Evolutionary conservation across 73 alveolate species (phyloP), one percentile per base, ranked within the genome.

Genomic region (Uronychia setigera): DNA sequence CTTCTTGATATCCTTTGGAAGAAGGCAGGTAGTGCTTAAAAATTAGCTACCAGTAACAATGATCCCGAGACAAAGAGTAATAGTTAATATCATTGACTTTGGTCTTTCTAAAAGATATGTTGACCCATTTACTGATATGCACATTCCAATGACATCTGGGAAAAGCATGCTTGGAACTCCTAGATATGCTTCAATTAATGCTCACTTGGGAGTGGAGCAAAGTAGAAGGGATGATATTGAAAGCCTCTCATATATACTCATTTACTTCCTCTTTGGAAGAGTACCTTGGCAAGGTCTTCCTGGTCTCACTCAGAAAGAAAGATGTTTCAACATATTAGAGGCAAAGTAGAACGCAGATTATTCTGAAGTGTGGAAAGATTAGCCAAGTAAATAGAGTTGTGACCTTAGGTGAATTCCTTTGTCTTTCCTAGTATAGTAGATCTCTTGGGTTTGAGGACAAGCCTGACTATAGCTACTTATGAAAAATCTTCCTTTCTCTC

Each of bases 61-160:
- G 29, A 27, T 1, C 14, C 11, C 59, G 33, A 32, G 77, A 82
- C 26, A 92, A 90, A 74, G 93, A 91, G 67, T 85, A 90, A 76
- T 59, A n/a, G 84, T 97, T 30, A 94, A 94, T 93, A 80, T 97
- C 27, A 94, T 97, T 35, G 99, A 97, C 77, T 97, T 96, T 92
- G 99, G 99, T 0, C 92, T 97, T 59, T 90, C 97, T 0, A 94
- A 89, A 60, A 60, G 76, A 46, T 93, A 77, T 79, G 29, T 80
- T 77, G 94, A 96, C 78, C 86, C 90, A 32, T 80, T 85, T 31
- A 88, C 96, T 0, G 91, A 90, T 31, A 81, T 60, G 57, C 99
- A 95, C 82, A 87, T 94, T 29, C 95, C 92, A 77, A 87, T 88
- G 84, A 33, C 78, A 34, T 79, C 88, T 76, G 94, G 95, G 19